Evolutionary conservation across 306 rosid genomes (phyloP).

Genomic region (Pyrus communis): DNA sequence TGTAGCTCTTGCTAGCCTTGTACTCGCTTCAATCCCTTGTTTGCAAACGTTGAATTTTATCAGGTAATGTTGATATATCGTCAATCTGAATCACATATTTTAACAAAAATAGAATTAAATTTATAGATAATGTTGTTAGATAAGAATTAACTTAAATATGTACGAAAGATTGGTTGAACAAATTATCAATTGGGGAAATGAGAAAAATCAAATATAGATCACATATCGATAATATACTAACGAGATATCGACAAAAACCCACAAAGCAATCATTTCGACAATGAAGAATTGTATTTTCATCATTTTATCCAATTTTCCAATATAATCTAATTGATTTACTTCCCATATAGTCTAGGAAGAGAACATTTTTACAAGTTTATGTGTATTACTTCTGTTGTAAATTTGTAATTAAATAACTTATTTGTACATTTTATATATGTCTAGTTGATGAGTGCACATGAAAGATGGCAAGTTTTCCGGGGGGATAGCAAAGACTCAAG

Average conservation of each 20-base stretch:
- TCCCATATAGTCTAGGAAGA: neutral
- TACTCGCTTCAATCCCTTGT: neutral
- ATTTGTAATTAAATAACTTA: neutral
- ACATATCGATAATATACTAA: too few relatives aligned
- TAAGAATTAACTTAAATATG: too few relatives aligned
- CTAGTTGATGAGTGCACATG: slow-evolving; percentile 27
- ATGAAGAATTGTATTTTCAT: too few relatives aligned
- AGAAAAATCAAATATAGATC: too few relatives aligned
- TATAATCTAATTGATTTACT: too few relatives aligned
- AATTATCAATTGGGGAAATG: too few relatives aligned
- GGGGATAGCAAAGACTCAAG: slow-evolving; percentile 33
- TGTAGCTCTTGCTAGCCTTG: neutral
- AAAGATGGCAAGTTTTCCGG: slow-evolving; percentile 46
- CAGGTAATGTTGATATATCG: neutral
- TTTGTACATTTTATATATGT: neutral
- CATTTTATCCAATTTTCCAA: too few relatives aligned
- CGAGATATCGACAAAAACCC: too few relatives aligned
- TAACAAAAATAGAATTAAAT: neutral
- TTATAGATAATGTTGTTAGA: neutral
- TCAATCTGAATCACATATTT: neutral
- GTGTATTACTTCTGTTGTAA: neutral
- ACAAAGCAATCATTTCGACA: too few relatives aligned
- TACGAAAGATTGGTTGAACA: too few relatives aligned
- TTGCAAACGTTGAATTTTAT: too few relatives aligned
- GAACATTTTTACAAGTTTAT: neutral